These are phyloP conservation scores for Candida corydali DNA, from an alignment of 805 yeast genomes.

Conservation along the genomic window DNA sequence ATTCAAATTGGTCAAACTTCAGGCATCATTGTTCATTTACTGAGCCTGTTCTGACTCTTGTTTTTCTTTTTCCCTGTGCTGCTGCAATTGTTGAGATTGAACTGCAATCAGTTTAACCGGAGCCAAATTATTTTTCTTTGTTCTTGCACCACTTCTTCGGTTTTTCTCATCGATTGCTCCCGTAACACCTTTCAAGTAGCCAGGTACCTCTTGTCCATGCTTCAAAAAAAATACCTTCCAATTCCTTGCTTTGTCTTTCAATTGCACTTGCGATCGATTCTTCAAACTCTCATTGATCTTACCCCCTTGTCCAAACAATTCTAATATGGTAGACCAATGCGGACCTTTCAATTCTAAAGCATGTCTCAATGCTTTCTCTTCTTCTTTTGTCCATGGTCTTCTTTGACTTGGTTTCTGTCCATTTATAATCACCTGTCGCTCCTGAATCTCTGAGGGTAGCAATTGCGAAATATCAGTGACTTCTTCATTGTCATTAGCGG, in stretches of 20 bases:
- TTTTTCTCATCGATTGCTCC: slow-evolving; percentile 67
- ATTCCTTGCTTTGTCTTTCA: slow-evolving; percentile 94
- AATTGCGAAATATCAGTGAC: slow-evolving; percentile 14
- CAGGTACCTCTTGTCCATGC: slow-evolving; percentile 73
- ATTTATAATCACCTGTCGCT: slow-evolving; percentile 39
- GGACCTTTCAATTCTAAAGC: slow-evolving; percentile 87
- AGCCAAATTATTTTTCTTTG: slow-evolving; percentile 37
- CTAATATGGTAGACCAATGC: slow-evolving; percentile 88
- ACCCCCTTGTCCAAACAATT: slow-evolving; percentile 93
- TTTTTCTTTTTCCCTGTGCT: slow-evolving; percentile 5
- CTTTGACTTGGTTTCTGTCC: slow-evolving; percentile 36
- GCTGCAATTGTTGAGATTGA: slow-evolving; percentile 9
- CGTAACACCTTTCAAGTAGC: slow-evolving; percentile 75
- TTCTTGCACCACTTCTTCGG: slow-evolving; percentile 17
- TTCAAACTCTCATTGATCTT: slow-evolving; percentile 75
- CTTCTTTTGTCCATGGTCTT: slow-evolving; percentile 83
- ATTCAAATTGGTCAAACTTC: no score
- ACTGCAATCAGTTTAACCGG: slow-evolving; percentile 26
- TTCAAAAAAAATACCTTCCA: slow-evolving; percentile 87
- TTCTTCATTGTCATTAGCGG: slow-evolving; percentile 1
- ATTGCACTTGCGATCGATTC: slow-evolving; percentile 84
- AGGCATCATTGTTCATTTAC: no score
- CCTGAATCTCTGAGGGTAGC: slow-evolving; percentile 41
- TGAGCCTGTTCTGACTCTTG: slow-evolving; percentile 3
- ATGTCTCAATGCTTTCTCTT: slow-evolving; percentile 76